Evolutionary conservation across 75 land plant genomes (phyloP).

Genomic region (Cunninghamia lanceolata): DNA sequence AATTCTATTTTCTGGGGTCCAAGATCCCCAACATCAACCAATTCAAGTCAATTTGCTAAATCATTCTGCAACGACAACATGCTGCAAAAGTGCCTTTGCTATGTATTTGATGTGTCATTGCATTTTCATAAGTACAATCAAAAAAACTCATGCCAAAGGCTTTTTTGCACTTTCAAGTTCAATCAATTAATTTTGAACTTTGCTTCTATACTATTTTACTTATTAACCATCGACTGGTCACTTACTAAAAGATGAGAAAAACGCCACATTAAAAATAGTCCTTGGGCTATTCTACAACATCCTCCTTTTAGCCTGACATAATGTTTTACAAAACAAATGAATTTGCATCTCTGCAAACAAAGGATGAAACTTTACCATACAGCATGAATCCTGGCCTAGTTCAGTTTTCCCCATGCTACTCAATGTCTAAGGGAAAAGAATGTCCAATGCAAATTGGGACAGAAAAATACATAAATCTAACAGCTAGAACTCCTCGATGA

Average conservation of each 20-base stretch:
- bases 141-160: background rate
- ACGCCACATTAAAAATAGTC: background rate
- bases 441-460: background rate
- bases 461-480: background rate
- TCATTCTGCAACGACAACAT: background rate
- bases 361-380: background rate
- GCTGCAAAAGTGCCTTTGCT: background rate
- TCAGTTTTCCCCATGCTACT: background rate
- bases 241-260: background rate
- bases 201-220: background rate
- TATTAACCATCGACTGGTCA: too few relatives aligned
- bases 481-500: background rate
- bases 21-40: background rate
- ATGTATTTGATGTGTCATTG: background rate
- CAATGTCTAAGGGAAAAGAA: background rate
- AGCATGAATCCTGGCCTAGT: too few relatives aligned
- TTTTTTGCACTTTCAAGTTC: background rate
- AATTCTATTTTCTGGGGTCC: background rate
- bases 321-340: background rate
- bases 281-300: background rate
- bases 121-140: background rate
- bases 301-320: background rate
- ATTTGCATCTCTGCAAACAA: background rate
- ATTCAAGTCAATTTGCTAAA: background rate
- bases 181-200: background rate